phyloP scores from a whole-genome alignment of 179 eudicot species.

The Silene coronaria region DNA sequence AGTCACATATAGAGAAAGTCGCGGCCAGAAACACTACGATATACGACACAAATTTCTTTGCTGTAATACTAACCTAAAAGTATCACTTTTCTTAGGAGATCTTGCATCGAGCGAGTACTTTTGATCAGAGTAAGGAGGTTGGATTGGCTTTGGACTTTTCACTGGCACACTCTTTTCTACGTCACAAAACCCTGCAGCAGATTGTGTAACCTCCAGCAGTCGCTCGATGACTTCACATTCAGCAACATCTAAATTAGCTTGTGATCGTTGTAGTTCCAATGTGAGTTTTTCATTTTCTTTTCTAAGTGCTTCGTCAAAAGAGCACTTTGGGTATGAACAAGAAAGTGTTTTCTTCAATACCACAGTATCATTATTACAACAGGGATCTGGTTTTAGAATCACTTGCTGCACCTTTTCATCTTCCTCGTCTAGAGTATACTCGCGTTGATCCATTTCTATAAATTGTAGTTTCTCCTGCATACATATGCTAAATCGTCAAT shows the following conservation, averaged over 20 bases:
- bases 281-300: constrained; percentile 84
- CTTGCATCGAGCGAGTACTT: constrained; percentile 22
- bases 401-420: constrained; percentile 67
- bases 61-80: constrained; percentile 47
- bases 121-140: constrained; percentile 26
- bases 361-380: constrained; percentile 40
- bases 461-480: constrained; percentile 66
- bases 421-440: constrained; percentile 84
- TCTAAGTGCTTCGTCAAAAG: constrained; percentile 63
- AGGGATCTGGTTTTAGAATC: constrained; percentile 60
- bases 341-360: constrained; percentile 65
- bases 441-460: constrained; percentile 71
- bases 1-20: not conserved
- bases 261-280: constrained; percentile 70
- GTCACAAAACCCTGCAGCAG: constrained; percentile 36
- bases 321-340: constrained; percentile 60
- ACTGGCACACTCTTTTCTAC: constrained; percentile 33
- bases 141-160: constrained; percentile 32
- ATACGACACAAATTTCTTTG: not conserved
- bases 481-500: constrained; percentile 3
- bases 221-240: constrained; percentile 81
- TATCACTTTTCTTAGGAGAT: constrained; percentile 29
- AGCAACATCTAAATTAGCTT: constrained; percentile 56
- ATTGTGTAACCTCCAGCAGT: constrained; percentile 36
- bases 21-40: not conserved